Base-by-base conservation (phyloP, 2,329 filamentous ascomycete species). In the Sarocladium brachiariae region DNA sequence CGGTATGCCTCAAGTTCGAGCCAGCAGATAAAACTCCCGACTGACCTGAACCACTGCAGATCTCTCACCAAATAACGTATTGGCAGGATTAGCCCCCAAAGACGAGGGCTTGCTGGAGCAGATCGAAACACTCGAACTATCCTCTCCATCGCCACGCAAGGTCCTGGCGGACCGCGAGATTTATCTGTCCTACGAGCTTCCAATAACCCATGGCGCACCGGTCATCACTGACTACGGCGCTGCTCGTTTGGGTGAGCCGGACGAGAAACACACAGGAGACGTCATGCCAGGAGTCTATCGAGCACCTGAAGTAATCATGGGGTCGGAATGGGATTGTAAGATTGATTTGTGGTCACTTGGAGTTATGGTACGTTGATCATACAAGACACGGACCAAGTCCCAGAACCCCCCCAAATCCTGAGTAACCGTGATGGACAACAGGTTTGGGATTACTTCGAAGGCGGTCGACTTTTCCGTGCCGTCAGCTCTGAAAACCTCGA, bases 271-370 rank as follows among this genome's bases (percentile, higher is more conserved):
- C 52, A 9, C 21, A 7, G 60, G 60, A 3, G 56, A 62, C 49
- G 58, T 65, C 18, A 65, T 65, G 61, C 65, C 63, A 1, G 56
- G 56, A 19, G 49, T 64, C 14, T 67, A 67, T 52, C 53, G 65
- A 30, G 63, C 63, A 5, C 65, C 63, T 11, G 65, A 68, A 51
- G 56, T 66, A 3, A 61, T 66, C 14, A 24, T 66, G 11, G 59
- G 59, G n/a, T 60, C 64, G 51, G 53, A 62, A 18, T 66, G 65
- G 64, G 55, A 57, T 13, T 60, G 57, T 19, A 64, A 62, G 53
- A 58, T 67, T 24, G 65, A 66, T 41, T 61, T 67, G 2, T 68
- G 65, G 65, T 62, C 63, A 45, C 47, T 65, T 35, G 61, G 57
- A 16, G 55, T 59, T 14, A 59, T 64, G 58, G 61, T 61, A 33